Percentiles rank a stretch among this genome's conserved stretches.
Evolutionary conservation across 2,329 filamentous ascomycete genomes (phyloP).

Genomic region (Penicillium sclerotiorum): DNA sequence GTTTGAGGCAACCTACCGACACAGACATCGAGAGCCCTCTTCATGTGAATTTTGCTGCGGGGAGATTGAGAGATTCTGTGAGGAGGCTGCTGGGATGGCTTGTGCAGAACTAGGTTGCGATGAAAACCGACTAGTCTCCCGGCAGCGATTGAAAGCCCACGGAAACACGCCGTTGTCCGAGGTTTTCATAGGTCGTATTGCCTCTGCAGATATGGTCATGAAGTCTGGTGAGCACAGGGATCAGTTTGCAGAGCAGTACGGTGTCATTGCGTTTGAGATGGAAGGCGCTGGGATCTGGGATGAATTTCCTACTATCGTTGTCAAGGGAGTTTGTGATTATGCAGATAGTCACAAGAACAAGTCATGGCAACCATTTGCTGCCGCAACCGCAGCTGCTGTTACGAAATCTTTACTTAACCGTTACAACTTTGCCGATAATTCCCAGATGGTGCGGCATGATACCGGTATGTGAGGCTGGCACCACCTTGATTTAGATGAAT

Average conservation of each 20-base stretch:
- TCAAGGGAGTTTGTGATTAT: constrained; percentile 23
- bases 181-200: constrained; percentile 9
- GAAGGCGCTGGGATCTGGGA: constrained; percentile 17
- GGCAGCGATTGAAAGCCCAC: too few species aligned
- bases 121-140: not conserved
- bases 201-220: constrained; percentile 14
- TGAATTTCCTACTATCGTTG: constrained; percentile 11
- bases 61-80: not conserved
- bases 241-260: constrained; percentile 3
- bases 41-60: not conserved
- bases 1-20: not conserved
- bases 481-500: too few species aligned
- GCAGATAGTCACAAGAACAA: constrained; percentile 22
- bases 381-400: constrained; percentile 20
- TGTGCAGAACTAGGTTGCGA: constrained; percentile 13
- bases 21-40: not conserved
- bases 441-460: not conserved
- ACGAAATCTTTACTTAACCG: constrained; percentile 11
- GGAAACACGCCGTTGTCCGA: not conserved
- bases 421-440: not conserved
- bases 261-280: constrained; percentile 13
- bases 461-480: not conserved
- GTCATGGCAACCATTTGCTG: constrained; percentile 22
- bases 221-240: constrained; percentile 17
- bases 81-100: not conserved